These are phyloP conservation scores for Xylariaceae sp. DNA, from an alignment of 2,329 filamentous ascomycete species.

Conservation along the genomic window DNA sequence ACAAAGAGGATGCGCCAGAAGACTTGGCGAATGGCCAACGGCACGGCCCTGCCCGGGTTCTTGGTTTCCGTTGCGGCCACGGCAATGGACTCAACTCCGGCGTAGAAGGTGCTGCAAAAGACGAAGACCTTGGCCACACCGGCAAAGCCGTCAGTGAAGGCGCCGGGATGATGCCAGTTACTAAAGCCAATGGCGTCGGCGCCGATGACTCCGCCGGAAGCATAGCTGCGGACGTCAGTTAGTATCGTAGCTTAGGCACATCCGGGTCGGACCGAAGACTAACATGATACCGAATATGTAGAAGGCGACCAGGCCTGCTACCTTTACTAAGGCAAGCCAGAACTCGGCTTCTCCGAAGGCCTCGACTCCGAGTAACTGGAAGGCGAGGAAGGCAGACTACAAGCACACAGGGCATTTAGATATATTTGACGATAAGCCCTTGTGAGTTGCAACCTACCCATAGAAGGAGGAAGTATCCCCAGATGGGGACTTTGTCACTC, in stretches of 20 bases:
- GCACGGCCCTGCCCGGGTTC: slow-evolving; percentile 52
- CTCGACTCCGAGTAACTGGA: slow-evolving; percentile 67
- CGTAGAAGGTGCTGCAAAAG: slow-evolving; percentile 65
- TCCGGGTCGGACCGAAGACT: slow-evolving; percentile 17
- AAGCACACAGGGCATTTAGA: neutral
- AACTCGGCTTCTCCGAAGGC: slow-evolving; percentile 77
- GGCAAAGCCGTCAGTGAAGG: slow-evolving; percentile 64
- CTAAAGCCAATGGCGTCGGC: slow-evolving; percentile 59
- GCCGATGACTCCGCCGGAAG: slow-evolving; percentile 60
- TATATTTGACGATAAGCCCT: neutral
- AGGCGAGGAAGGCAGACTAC: slow-evolving; percentile 53
- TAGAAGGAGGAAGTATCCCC: slow-evolving; percentile 67
- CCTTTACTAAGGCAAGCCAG: slow-evolving; percentile 69
- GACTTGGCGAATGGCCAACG: slow-evolving; percentile 54
- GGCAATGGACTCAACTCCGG: slow-evolving; percentile 56
- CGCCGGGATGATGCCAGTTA: slow-evolving; percentile 67
- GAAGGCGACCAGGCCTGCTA: slow-evolving; percentile 63
- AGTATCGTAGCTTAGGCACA: neutral
- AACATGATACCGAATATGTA: slow-evolving; percentile 67
- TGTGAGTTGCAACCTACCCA: slow-evolving; percentile 47
- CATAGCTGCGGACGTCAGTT: slow-evolving; percentile 43
- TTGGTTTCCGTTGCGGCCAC: slow-evolving; percentile 57
- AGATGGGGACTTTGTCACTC: slow-evolving; percentile 56
- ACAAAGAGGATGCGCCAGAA: slow-evolving; percentile 59
- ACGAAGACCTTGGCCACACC: slow-evolving; percentile 63